Conservation (phyloP, 192 early-diverging fungal species). For the Pilaira anomala region DNA sequence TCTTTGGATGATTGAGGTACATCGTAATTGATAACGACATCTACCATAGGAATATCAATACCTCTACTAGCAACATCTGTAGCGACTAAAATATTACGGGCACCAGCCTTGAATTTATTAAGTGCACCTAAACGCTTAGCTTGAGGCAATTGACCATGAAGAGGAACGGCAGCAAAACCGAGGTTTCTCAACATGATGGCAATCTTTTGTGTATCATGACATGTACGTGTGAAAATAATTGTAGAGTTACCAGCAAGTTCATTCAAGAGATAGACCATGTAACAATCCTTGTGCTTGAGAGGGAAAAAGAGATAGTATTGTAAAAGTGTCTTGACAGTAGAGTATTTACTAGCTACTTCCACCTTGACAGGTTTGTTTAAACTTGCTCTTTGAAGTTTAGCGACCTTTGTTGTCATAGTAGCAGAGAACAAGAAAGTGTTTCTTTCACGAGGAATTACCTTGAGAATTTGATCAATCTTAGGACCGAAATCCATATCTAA, state of each 20-base stretch:
- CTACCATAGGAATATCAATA: conserved; percentile 94
- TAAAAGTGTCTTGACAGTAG: conserved; percentile 87
- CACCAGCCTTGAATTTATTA: conserved; percentile 92
- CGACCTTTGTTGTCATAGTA: conserved; percentile 98
- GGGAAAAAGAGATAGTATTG: conserved; percentile 98
- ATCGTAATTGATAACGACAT: conserved; percentile 96
- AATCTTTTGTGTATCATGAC: conserved; percentile 81
- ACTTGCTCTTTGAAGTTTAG: conserved; percentile 91
- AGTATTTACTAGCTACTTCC: conserved; percentile 95
- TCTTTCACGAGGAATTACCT: conserved; percentile 88
- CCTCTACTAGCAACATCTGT: conserved; percentile 93
- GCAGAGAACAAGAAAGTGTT: conserved; percentile 95
- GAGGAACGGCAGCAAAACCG: conserved; percentile 90
- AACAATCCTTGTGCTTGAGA: conserved; percentile 92
- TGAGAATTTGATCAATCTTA: conserved; percentile 94
- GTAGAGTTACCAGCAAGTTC: conserved; percentile 87
- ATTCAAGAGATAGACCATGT: conserved; percentile 90
- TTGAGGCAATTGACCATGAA: conserved; percentile 93
- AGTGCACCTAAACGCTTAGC: conserved; percentile 89
- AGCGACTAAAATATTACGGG: conserved; percentile 84
- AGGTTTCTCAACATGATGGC: conserved; percentile 85
- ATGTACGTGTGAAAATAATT: conserved; percentile 93
- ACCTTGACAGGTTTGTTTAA: conserved; percentile 90
- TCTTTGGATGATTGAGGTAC: conserved; percentile 87
- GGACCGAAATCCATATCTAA: conserved; percentile 95